Evolutionary conservation across 352 stramenopile genomes (phyloP).

Genomic region (Phytophthora brassicae): DNA sequence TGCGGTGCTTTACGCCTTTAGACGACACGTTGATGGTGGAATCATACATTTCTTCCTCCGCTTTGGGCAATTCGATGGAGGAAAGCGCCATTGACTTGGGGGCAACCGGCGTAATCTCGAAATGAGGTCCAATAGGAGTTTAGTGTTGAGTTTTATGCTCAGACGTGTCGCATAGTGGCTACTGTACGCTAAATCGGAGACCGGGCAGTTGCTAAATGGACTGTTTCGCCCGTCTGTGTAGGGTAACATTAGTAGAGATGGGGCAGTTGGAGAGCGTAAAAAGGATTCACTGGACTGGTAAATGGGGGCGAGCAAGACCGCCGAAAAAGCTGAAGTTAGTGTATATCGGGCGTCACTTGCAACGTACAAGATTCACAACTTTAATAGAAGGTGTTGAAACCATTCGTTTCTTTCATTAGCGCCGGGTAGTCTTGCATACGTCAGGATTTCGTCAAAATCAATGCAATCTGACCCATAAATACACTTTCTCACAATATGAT

Average conservation of each 20-base stretch:
- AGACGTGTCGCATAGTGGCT: slow-evolving; percentile 22
- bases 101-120: slow-evolving; percentile 21
- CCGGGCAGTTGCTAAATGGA: background rate
- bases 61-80: slow-evolving; percentile 14
- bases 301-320: background rate
- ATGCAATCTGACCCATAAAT: background rate
- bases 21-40: slow-evolving; percentile 26
- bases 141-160: background rate
- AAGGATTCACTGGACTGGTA: background rate
- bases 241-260: background rate
- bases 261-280: background rate
- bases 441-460: background rate
- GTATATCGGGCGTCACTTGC: too few relatives aligned
- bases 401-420: background rate
- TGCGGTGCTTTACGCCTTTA: slow-evolving; percentile 32
- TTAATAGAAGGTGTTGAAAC: background rate
- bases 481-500: too few relatives aligned
- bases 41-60: slow-evolving; percentile 24
- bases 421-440: background rate
- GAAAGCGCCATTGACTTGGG: slow-evolving; percentile 4
- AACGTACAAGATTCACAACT: too few relatives aligned
- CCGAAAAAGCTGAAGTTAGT: too few relatives aligned
- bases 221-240: background rate
- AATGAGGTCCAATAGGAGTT: slow-evolving; percentile 17
- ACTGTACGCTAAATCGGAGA: background rate